Conservation (phyloP, 2,329 filamentous ascomycete genomes). For the Diplocarpon mali region DNA sequence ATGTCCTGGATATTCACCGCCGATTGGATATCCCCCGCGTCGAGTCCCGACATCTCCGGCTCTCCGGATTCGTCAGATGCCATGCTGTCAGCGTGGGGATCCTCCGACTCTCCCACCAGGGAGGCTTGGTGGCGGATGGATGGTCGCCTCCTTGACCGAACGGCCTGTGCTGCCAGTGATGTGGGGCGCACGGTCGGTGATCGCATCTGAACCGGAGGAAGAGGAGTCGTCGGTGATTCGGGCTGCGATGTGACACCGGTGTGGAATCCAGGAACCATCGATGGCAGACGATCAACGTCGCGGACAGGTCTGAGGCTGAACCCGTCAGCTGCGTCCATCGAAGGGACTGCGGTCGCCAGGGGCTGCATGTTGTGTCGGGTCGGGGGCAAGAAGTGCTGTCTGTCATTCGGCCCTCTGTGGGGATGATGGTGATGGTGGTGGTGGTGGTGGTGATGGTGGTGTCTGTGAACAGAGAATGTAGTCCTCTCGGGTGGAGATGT, state of each 20-base stretch:
- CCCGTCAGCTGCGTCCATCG: conserved; percentile 57
- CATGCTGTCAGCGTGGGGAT: conserved; percentile 73
- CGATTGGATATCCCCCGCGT: conserved; percentile 68
- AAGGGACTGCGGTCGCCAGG: conserved; percentile 53
- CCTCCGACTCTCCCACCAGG: conserved; percentile 74
- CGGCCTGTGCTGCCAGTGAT: conserved; percentile 40
- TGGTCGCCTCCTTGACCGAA: conserved; percentile 57
- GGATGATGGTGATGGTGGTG: conserved; percentile 42
- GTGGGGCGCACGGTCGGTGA: conserved; percentile 44
- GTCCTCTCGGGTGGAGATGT: conserved; percentile 62
- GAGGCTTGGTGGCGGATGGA: conserved; percentile 86
- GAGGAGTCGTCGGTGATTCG: conserved; percentile 78
- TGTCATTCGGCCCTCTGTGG: conserved; percentile 40
- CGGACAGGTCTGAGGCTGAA: conserved; percentile 69
- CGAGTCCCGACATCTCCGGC: conserved; percentile 60
- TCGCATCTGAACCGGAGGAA: conserved; percentile 52
- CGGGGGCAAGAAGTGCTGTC: conserved; percentile 37
- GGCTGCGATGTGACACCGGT: conserved; percentile 74
- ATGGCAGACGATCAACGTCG: conserved; percentile 72
- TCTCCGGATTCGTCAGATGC: conserved; percentile 68
- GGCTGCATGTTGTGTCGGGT: conserved; percentile 49
- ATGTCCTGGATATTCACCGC: conserved; percentile 79
- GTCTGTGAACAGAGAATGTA: conserved; percentile 44
- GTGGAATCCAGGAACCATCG: conserved; percentile 62
- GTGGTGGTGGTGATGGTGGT: conserved; percentile 19